Evolutionary conservation across 768 basidiomycete species (phyloP).

Genomic region (Paxillus rubicundulus): DNA sequence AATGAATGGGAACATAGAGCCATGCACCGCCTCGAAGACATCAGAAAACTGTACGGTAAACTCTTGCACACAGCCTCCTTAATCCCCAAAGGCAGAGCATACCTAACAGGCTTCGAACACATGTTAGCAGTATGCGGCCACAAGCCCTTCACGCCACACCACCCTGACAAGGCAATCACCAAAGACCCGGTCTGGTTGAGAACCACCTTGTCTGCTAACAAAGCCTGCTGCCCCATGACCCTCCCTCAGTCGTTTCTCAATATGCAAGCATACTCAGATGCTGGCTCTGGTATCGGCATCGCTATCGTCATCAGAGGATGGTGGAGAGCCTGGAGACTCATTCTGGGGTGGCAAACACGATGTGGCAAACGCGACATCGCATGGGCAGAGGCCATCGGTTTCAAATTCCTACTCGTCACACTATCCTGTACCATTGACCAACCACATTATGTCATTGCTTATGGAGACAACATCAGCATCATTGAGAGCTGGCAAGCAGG

Average conservation of each 20-base stretch:
- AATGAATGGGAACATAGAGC: not conserved
- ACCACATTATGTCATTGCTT: not conserved
- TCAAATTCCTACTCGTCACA: conserved; percentile 9
- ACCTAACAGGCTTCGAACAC: conserved; percentile 39
- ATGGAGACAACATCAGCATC: conserved; percentile 11
- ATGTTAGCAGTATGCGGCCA: conserved; percentile 30
- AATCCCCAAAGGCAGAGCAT: conserved; percentile 34
- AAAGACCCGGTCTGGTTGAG: not conserved
- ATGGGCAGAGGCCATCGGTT: conserved; percentile 19
- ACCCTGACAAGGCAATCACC: not conserved
- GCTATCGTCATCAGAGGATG: conserved; percentile 7
- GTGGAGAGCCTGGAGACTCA: conserved; percentile 26
- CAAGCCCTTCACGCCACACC: conserved; percentile 30
- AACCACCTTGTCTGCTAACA: not conserved
- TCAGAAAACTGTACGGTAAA: conserved; percentile 3
- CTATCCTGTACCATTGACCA: not conserved
- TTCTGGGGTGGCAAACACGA: conserved; percentile 7
- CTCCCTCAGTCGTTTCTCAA: conserved; percentile 11
- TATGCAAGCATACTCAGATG: conserved; percentile 13
- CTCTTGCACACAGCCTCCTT: conserved; percentile 18
- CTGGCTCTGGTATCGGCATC: conserved; percentile 12
- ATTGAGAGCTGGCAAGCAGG: conserved; percentile 12
- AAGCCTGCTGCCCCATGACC: not conserved
- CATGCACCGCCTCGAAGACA: not conserved
- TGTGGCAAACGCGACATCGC: conserved; percentile 5